phyloP scores from a whole-genome alignment of 2,329 filamentous ascomycete genomes.

The Talaromyces rugulosus region DNA sequence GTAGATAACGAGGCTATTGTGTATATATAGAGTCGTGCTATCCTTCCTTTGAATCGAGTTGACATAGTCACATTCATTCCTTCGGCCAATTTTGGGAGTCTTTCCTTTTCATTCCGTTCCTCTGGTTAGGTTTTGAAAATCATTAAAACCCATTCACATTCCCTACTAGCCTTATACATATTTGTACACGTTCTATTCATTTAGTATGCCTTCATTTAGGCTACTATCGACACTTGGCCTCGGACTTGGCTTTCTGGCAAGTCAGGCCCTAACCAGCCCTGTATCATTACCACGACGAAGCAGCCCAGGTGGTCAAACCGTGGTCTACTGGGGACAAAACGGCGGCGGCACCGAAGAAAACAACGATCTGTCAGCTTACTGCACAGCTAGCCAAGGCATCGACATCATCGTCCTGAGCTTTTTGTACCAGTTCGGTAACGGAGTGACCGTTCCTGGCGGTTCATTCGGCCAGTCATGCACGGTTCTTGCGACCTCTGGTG shows the following conservation, averaged over 20 bases:
- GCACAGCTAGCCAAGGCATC: background rate
- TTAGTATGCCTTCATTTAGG: background rate
- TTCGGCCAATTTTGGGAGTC: background rate
- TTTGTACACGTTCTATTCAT: background rate
- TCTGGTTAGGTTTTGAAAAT: background rate
- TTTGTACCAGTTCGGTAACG: constrained; percentile 4
- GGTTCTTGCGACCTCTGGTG: background rate
- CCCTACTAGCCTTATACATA: background rate
- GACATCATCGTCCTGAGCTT: background rate
- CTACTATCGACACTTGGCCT: background rate
- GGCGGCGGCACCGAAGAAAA: constrained; percentile 1
- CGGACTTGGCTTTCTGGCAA: background rate
- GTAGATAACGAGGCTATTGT: background rate
- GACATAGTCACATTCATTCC: background rate
- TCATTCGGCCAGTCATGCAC: constrained; percentile 3
- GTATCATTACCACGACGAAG: background rate
- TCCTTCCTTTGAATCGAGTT: background rate
- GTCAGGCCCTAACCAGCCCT: background rate
- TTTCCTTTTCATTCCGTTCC: background rate
- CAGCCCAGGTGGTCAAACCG: background rate
- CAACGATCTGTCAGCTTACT: constrained; percentile 2
- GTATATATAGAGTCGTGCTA: background rate
- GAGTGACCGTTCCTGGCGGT: constrained; percentile 2
- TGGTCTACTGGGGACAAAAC: constrained; percentile 6
- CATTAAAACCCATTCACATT: background rate